Percentiles rank a stretch among this genome's conserved stretches.
Evolutionary conservation across 2,329 filamentous ascomycete genomes (phyloP).

Genomic region (Phoma sp.): DNA sequence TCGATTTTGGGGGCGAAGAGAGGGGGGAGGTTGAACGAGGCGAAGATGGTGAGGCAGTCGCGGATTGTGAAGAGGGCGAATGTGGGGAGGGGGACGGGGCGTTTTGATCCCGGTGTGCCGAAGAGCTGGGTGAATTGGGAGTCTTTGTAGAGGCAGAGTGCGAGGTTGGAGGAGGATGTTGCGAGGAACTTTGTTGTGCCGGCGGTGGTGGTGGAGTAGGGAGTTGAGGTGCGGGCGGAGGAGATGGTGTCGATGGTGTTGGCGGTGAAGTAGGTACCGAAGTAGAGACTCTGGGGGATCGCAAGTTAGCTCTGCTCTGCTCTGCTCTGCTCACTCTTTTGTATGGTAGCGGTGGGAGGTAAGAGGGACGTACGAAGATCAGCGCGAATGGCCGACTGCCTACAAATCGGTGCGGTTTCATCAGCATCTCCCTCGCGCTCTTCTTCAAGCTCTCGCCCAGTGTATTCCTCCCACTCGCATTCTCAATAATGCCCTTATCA

Average conservation of each 20-base stretch:
- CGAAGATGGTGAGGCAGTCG: conserved; percentile 90
- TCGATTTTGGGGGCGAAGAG: conserved; percentile 74
- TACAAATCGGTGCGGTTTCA: conserved; percentile 68
- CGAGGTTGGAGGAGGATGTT: conserved; percentile 82
- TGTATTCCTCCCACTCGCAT: conserved; percentile 73
- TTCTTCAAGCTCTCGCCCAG: conserved; percentile 66
- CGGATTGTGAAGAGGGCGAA: conserved; percentile 82
- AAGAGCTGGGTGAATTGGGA: conserved; percentile 84
- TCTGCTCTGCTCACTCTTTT: no score
- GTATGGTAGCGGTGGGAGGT: no score
- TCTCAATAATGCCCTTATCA: conserved; percentile 81
- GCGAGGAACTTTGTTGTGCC: conserved; percentile 82
- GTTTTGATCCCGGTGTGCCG: conserved; percentile 59
- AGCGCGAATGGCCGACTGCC: conserved; percentile 72
- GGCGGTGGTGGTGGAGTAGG: conserved; percentile 71
- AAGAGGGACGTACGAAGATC: conserved; percentile 56
- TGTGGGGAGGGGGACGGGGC: conserved; percentile 70
- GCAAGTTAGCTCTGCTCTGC: neutral
- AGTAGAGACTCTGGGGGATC: conserved; percentile 69
- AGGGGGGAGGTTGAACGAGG: conserved; percentile 87
- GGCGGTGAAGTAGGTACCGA: conserved; percentile 86
- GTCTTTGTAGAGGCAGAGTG: conserved; percentile 89
- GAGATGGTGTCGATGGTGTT: conserved; percentile 84
- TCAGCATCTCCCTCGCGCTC: conserved; percentile 65
- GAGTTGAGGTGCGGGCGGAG: conserved; percentile 65